Percentiles rank a stretch among this genome's conserved stretches.
Evolutionary conservation across 139 green algal species (phyloP).

Genomic region (Picochlorum sp.): DNA sequence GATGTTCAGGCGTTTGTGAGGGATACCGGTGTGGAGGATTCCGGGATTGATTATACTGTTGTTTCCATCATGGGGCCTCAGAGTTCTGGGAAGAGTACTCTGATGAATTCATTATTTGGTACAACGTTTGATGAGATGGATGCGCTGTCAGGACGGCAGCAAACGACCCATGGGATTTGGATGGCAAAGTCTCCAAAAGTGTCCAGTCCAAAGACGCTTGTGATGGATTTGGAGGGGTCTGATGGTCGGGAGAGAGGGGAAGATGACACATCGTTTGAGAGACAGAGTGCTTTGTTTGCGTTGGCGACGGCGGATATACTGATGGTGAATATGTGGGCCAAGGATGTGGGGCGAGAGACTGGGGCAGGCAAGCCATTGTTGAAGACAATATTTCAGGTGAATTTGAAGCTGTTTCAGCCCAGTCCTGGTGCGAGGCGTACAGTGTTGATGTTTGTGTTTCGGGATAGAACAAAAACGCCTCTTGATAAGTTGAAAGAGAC

Average conservation of each 20-base stretch:
- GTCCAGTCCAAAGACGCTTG: conserved; percentile 53
- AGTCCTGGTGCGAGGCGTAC: conserved; percentile 47
- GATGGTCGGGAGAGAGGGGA: conserved; percentile 76
- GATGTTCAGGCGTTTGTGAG: conserved; percentile 37
- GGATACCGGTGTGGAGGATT: conserved; percentile 22
- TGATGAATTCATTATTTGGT: conserved; percentile 87
- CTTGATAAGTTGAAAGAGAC: conserved; percentile 52
- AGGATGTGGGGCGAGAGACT: conserved; percentile 94
- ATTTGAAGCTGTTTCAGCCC: conserved; percentile 92
- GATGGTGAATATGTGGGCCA: conserved; percentile 97
- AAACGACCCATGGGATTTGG: conserved; percentile 91
- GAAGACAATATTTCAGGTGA: conserved; percentile 98
- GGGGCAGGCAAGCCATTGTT: conserved; percentile 93
- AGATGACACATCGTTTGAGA: conserved; percentile 97
- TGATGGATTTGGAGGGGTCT: conserved; percentile 92
- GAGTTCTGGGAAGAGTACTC: conserved; percentile 84
- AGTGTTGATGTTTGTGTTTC: conserved; percentile 96
- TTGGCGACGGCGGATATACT: conserved; percentile 88
- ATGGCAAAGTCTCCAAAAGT: conserved; percentile 61
- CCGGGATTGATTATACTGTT: conserved; percentile 66
- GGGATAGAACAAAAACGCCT: conserved; percentile 85
- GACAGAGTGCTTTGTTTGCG: conserved; percentile 92
- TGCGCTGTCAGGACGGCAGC: conserved; percentile 65
- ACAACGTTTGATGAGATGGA: conserved; percentile 95
- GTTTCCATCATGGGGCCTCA: conserved; percentile 97